Evolutionary conservation across 2,329 filamentous ascomycete species (phyloP).

Genomic region (Cytospora chrysosperma): DNA sequence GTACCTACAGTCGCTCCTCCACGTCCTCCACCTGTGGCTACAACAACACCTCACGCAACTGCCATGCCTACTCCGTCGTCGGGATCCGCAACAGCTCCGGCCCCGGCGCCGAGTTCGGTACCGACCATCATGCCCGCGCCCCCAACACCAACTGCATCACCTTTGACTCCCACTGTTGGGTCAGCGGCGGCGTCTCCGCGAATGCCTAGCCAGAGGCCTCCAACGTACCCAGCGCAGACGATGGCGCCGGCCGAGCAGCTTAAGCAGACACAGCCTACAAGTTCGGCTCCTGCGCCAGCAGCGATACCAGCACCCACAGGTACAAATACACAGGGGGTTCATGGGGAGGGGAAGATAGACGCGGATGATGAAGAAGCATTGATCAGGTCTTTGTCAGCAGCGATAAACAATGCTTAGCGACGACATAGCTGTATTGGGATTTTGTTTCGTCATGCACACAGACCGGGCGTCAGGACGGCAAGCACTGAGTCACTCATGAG

Average conservation of each 20-base stretch:
- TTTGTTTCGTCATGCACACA: not conserved
- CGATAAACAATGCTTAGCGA: conserved; percentile 11
- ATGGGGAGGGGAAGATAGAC: not conserved
- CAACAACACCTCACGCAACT: conserved; percentile 1
- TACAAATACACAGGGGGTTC: not conserved
- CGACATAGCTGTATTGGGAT: no score
- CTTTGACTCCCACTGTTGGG: conserved; percentile 3
- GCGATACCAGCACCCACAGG: not conserved
- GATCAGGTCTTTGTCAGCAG: conserved; percentile 14
- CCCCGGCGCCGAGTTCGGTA: not conserved
- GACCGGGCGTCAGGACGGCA: conserved; percentile 15
- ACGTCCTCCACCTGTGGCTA: conserved; percentile 3
- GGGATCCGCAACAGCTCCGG: not conserved
- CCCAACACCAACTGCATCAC: not conserved
- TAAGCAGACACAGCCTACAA: conserved; percentile 20
- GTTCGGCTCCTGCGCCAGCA: conserved; percentile 18
- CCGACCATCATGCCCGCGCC: conserved; percentile 13
- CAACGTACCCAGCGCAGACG: conserved; percentile 3
- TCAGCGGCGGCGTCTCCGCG: conserved; percentile 15
- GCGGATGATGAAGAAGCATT: conserved; percentile 8
- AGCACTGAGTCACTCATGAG: not conserved
- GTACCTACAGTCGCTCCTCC: not conserved
- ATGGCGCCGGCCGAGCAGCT: conserved; percentile 16
- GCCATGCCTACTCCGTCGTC: conserved; percentile 1
- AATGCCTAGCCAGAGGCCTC: conserved; percentile 15